Conservation (phyloP, 768 basidiomycete genomes). For the Trametes elegans region DNA sequence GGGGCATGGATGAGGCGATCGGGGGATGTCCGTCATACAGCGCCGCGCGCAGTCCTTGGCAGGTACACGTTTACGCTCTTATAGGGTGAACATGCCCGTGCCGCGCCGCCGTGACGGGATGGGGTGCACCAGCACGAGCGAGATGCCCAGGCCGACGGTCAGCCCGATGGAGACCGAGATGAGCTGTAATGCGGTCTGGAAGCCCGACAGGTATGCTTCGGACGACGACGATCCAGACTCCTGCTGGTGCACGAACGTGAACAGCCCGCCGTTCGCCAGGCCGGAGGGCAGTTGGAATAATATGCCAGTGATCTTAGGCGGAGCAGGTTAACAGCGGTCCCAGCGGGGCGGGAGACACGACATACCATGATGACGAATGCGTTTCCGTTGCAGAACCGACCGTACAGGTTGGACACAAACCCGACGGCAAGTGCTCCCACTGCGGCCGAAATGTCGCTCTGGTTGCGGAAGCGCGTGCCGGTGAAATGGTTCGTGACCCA, state of each 20-base stretch:
- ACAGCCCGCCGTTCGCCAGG: constrained; percentile 74
- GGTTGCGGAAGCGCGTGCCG: constrained; percentile 54
- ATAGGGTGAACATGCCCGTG: constrained; percentile 52
- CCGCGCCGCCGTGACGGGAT: constrained; percentile 56
- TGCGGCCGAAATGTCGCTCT: constrained; percentile 76
- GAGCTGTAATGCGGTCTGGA: constrained; percentile 72
- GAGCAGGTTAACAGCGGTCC: neutral
- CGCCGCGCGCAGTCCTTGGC: no score
- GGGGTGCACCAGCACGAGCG: constrained; percentile 64
- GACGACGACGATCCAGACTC: constrained; percentile 44
- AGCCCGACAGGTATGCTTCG: constrained; percentile 63
- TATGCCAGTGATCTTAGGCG: constrained; percentile 62
- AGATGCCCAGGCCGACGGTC: constrained; percentile 77
- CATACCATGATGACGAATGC: constrained; percentile 81
- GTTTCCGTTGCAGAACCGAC: constrained; percentile 67
- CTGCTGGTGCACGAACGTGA: constrained; percentile 62
- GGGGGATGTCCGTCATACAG: neutral
- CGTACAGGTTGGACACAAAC: constrained; percentile 74
- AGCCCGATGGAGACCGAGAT: constrained; percentile 75
- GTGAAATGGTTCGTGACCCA: constrained; percentile 82
- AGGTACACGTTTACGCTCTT: neutral
- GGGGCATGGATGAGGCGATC: neutral
- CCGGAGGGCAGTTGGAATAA: constrained; percentile 86
- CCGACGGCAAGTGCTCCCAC: constrained; percentile 83
- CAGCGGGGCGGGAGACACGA: neutral